phyloP scores from a whole-genome alignment of 805 yeast genomes.

The Groenewaldozyma tartarivorans region DNA sequence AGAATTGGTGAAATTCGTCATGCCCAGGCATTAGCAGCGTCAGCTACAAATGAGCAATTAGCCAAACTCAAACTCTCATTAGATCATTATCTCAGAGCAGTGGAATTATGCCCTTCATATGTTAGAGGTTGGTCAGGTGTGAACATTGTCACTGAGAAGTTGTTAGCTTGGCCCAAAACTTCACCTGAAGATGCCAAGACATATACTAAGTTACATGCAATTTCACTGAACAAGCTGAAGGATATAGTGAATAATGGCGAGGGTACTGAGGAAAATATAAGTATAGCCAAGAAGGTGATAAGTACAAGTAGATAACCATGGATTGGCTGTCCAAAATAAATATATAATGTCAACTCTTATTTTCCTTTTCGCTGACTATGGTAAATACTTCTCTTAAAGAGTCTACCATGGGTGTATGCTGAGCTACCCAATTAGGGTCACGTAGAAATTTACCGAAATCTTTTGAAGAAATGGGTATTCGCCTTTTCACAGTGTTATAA shows the following conservation, averaged over 20 bases:
- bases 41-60: constrained; percentile 9
- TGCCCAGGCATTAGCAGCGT: constrained; percentile 9
- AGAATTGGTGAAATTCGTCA: constrained; percentile 46
- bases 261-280: constrained; percentile 29
- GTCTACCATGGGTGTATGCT: constrained; percentile 28
- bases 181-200: constrained; percentile 16
- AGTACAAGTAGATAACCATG: no score
- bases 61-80: constrained; percentile 17
- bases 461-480: constrained; percentile 40
- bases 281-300: constrained; percentile 29
- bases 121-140: constrained; percentile 71
- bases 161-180: constrained; percentile 19
- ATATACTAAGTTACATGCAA: constrained; percentile 26
- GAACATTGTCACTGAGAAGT: constrained; percentile 28
- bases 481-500: constrained; percentile 34
- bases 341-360: no score
- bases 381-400: background rate
- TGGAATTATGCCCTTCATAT: constrained; percentile 66
- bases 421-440: constrained; percentile 80
- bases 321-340: no score
- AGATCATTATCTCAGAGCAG: constrained; percentile 54
- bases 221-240: constrained; percentile 32
- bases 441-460: constrained; percentile 65
- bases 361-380: no score
- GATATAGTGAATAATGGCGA: constrained; percentile 25